These are phyloP conservation scores for Rhizopogon vesiculosus DNA, from an alignment of 768 basidiomycete genomes.

Conservation along the genomic window DNA sequence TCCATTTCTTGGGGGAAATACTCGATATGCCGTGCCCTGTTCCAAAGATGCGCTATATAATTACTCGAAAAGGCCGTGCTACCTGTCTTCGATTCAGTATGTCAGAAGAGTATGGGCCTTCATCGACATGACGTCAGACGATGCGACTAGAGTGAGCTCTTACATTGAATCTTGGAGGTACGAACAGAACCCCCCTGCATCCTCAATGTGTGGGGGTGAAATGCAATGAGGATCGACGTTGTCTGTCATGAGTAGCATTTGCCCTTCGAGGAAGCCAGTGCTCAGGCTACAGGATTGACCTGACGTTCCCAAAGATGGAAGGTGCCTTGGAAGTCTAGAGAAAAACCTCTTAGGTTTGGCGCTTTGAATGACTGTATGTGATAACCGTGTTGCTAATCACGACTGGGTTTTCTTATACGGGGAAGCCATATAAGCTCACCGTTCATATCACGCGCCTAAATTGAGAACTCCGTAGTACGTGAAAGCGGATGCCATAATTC, in stretches of 20 bases:
- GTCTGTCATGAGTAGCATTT: not conserved
- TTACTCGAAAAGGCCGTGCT: not conserved
- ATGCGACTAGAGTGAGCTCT: not conserved
- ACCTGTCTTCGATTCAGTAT: not conserved
- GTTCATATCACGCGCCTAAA: too few relatives aligned
- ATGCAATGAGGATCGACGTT: not conserved
- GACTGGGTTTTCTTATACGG: not conserved
- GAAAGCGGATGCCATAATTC: too few relatives aligned
- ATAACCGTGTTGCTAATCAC: not conserved
- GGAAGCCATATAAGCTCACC: not conserved
- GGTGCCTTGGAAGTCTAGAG: not conserved
- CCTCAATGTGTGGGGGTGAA: not conserved
- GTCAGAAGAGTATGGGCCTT: not conserved
- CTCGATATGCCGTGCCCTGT: not conserved
- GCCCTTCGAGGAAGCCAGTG: not conserved
- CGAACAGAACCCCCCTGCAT: too few relatives aligned
- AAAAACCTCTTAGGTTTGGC: not conserved
- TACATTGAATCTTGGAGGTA: too few relatives aligned
- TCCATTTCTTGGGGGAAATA: not conserved
- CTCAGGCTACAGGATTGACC: not conserved
- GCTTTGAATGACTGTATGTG: not conserved
- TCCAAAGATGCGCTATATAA: not conserved
- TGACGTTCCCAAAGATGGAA: not conserved
- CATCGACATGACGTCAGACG: not conserved
- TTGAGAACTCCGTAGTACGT: too few relatives aligned